Base-by-base conservation (phyloP, 805 yeast species). In the Ogataea trehalophila region DNA sequence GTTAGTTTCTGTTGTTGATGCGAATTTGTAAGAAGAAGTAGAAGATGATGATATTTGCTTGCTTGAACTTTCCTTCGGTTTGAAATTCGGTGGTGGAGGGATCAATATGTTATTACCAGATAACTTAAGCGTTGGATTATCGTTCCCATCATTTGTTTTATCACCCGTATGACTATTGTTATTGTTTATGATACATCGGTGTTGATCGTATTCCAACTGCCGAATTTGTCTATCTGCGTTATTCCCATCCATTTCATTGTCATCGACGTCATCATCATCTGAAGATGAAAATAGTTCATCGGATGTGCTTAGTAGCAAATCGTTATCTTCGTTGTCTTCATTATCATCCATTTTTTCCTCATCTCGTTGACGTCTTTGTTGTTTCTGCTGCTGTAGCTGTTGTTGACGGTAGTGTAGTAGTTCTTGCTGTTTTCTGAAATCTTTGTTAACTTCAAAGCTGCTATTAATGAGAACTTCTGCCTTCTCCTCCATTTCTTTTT, bases 241-340 rank as follows among this genome's bases (percentile, higher is more conserved):
- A 2, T 22, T 33, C 5, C 36, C 35, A 15, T 37, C n/a, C 33
- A 26, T 11, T 16, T 39, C 33, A 18, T 33, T 35, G 18, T 17
- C 38, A 20, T 33, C 22, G 13, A 37, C 20, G 22, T 36, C 33
- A 6, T 42, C 42, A 16, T 35, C 39, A 33, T 37, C 39, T 14
- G 43, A 39, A 5, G 47, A 44, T 29, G 47, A 44, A 18, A 39
- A 39, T n/a, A 23, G 13, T 33, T 37, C 45, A 17, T 46, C 46
- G 18, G 49, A 45, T 14, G 37, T 31, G 13, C 45, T 36, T 15
- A 47, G 4, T 13, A 47, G 13, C 26, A 47, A 50, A 9, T 39
- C 46, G 13, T 46, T 47, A 11, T 31, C 35, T 29, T 4, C 26
- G 11, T 37, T 15, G 20, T 20, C 39, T n/a, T 18, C 39, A 20